Evolutionary conservation across 2,329 filamentous ascomycete species (phyloP), one percentile per base, ranked within the genome.

Genomic region (Lanzia echinophila): DNA sequence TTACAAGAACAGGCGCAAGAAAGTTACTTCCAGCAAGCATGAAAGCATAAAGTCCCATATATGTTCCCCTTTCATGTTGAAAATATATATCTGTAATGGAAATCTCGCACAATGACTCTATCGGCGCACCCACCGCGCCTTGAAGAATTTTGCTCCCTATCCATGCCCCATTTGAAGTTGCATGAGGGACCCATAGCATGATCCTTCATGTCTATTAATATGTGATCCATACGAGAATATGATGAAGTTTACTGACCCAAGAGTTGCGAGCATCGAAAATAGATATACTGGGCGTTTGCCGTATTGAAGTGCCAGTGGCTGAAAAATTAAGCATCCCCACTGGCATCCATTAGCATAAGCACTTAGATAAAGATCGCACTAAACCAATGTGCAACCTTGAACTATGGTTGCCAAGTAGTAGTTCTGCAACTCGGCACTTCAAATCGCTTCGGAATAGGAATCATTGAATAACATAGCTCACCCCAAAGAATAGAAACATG

Each of bases 291-390:
- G 58, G 12, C 62, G 47, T 44, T 62, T 62, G n/a, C 78, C 78
- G 56, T 76, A 79, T 46, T 74, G 73, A 17, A 79, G 62, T 0
- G 77, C 77, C 31, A 80, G 61, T 2, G 78, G 76, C 58, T 79
- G 77, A 72, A 74, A 78, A 41, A 80, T 66, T 2, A 79, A 63
- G 57, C 73, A 72, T 0, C 74, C 75, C 75, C 75, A 78, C 3
- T 76, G 75, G 19, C 76, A 70, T n/a, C 73, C n/a, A n/a, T n/a
- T n/a, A n/a, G n/a, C n/a, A n/a, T n/a, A n/a, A n/a, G n/a, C n/a
- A n/a, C n/a, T n/a, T n/a, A n/a, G n/a, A n/a, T n/a, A n/a, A n/a
- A n/a, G n/a, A n/a, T n/a, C n/a, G n/a, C n/a, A n/a, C n/a, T n/a
- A n/a, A n/a, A n/a, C n/a, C n/a, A n/a, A n/a, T n/a, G n/a, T n/a